Conservation (phyloP, 139 green algal species). For the Chlorella sorokiniana region DNA sequence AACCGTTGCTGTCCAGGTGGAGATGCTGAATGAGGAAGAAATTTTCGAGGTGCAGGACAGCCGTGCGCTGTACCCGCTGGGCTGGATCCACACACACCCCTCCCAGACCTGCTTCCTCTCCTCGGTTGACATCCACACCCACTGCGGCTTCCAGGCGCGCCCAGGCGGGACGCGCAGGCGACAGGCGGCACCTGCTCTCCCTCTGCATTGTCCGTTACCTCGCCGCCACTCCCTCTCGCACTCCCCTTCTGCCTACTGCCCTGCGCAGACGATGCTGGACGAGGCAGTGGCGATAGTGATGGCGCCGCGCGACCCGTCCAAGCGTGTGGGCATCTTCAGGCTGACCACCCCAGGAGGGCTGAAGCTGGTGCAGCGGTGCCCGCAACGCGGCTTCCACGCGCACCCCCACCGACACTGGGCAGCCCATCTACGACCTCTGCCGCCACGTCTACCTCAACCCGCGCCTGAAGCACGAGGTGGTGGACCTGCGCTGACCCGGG, state of each 20-base stretch:
- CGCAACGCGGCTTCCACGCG: constrained; percentile 87
- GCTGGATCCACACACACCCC: constrained; percentile 98
- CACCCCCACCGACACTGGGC: constrained; percentile 74
- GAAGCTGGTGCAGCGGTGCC: constrained; percentile 85
- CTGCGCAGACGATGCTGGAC: constrained; percentile 87
- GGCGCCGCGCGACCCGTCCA: constrained; percentile 73
- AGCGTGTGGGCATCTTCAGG: constrained; percentile 88
- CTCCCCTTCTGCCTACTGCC: background rate
- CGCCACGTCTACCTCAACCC: constrained; percentile 93
- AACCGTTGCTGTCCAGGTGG: too few species aligned
- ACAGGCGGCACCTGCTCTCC: background rate
- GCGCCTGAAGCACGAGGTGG: constrained; percentile 71
- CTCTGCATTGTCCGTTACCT: background rate
- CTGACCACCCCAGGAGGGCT: constrained; percentile 89
- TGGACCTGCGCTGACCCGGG: constrained; percentile 76
- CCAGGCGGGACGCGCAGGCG: background rate
- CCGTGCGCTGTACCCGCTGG: constrained; percentile 83
- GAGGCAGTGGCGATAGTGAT: constrained; percentile 97
- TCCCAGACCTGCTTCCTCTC: constrained; percentile 97
- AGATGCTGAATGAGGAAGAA: constrained; percentile 89
- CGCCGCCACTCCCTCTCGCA: background rate
- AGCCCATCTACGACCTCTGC: constrained; percentile 92
- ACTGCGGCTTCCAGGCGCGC: constrained; percentile 76
- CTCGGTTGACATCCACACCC: constrained; percentile 94
- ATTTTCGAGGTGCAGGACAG: constrained; percentile 80